Base-by-base conservation (phyloP, 257 asterid genomes). In the Scutellaria minor region DNA sequence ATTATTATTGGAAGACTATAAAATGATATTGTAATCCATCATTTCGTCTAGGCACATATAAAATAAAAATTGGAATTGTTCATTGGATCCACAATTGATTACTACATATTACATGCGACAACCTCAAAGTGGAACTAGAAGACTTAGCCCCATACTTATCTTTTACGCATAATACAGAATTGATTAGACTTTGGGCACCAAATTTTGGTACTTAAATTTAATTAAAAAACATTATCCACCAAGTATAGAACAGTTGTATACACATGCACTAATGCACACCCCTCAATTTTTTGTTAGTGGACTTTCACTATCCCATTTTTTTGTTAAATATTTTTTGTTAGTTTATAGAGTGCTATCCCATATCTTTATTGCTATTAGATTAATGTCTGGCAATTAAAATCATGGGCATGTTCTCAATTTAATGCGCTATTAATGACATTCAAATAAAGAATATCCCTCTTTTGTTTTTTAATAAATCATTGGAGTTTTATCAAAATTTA, bases 181-280 rank as follows among this genome's bases (percentile, higher is more conserved):
- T 7, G 66, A 63, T 8, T 11, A 9, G 51, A 9, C 52, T 14
- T 51, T 63, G 40, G 37, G 37, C 37, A 31, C 37, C 37, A 31
- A 31, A 31, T 31, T 2, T 31, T 31, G 37, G 37, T 31, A 31
- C 37, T 31, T 3, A 31, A 31, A 31, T 31, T 46, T 70, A 70
- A 54, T 71, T 71, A 64, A 77, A 31, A 41, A 77, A 72, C 58
- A 59, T 65, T 77, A 71, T 71, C 81, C 81, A 35, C 51, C 40
- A 71, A 27, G 47, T 58, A 39, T 35, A n/a, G 37, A 31, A 31
- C 37, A 31, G 64, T 68, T 68, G 66, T 35, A 6, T n/a, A 70
- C 76, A 55, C 76, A 69, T 70, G 73, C 76, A 76, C 68, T 40
- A 62, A 40, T 44, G 53, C 73, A 54, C 66, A 70, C 53, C 40